Evolutionary conservation across 176 grass and related monocot genomes (phyloP), one percentile per base, ranked within the genome.

Genomic region (Metroxylon sagu): DNA sequence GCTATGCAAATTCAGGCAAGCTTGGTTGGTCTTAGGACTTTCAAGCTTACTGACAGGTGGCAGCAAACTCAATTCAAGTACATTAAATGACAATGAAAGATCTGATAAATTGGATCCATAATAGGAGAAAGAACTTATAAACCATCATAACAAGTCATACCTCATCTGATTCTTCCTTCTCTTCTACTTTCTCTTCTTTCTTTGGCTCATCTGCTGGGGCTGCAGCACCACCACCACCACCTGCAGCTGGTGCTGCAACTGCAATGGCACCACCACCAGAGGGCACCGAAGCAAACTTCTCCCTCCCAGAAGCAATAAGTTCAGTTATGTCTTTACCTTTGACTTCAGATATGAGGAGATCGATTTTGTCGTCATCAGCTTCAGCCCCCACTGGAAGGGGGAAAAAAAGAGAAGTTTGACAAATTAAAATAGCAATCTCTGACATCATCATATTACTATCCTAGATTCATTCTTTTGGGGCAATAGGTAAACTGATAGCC

Each of bases 101-200:
- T 43, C 8, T 43, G 1, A 14, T 43, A 1, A 43, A 10, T 43
- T 43, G 35, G 35, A 43, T 43, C 35, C 35, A 43, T 43, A 10
- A 14, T 3, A 43, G 2, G 2, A 3, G 35, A 43, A 43, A 43
- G 35, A 14, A 43, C 35, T 43, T 43, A 43, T 12, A 43, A 43
- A 1, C 35, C 35, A 14, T 43, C 12, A 43, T 43, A 43, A 14
- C 8, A 43, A 43, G 35, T 43, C 35, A 43, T 77, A 86, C 83
- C 53, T 86, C 83, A 52, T 86, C 78, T 2, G 77, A 81, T 26
- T 86, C 83, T 70, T 86, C 83, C 65, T 86, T 86, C 74, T 86
- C 83, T 49, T 81, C 78, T 4, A 74, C 83, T 61, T 81, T 81
- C 6, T 81, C 78, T 74, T 86, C 83, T 28, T 86, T 86, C 74